A percentile compares a stretch with the other conserved stretches of the same genome.
phyloP scores from a whole-genome alignment of 176 grass and related monocot species.

The barley (Hordeum vulgare) region MorexV3_pseudomolecules_assembly NC_058519.1:156847933-156848432 shows the following conservation, averaged over 20 bases:
- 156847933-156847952: no score
- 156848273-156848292: background rate
- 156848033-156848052: background rate
- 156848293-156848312: slow-evolving; percentile 31
- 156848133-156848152: background rate
- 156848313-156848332: slow-evolving; percentile 22
- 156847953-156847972: background rate
- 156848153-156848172: background rate
- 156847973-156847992: background rate
- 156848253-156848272: background rate
- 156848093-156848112: background rate
- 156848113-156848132: no score
- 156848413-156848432: slow-evolving; percentile 16
- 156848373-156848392: slow-evolving; percentile 38
- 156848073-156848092: background rate
- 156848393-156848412: background rate
- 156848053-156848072: background rate
- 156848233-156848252: background rate
- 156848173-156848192: background rate
- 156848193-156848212: no score
- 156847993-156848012: background rate
- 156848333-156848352: slow-evolving; percentile 58
- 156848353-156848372: slow-evolving; percentile 69
- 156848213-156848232: background rate
- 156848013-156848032: background rate